Base-by-base conservation (phyloP, 2,329 filamentous ascomycete species). In the Stachybotrys chlorohalonatus region DNA sequence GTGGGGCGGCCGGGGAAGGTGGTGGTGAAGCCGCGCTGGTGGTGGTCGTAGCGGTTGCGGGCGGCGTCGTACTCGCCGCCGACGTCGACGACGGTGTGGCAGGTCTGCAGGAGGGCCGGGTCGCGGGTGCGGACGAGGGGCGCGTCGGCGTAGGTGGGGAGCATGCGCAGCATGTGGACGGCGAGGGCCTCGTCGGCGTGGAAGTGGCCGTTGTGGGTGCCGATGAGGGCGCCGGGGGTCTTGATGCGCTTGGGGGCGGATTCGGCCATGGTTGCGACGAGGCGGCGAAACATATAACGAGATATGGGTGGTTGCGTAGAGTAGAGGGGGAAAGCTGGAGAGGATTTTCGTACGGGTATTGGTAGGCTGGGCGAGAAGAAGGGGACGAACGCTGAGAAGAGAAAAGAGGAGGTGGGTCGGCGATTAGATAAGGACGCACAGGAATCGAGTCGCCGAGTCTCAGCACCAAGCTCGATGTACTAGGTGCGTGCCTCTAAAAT, bases 121-220 rank as follows among this genome's bases (percentile, higher is more conserved):
- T 99, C 91, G 65, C 94, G 89, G 51, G 92, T 96, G 63, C 94
- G 91, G 52, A 96, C 78, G 48, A 99, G 86, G 48, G 79, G 70
- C 31, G 90, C 86, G 62, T 80, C 74, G 54, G 79, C 71, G 77
- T 97, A 99, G 56, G 85, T 75, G 24, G 94, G 93, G 16, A 97
- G 87, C 55, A 88, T 82, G 60, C 91, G 90, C 63, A 99, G 88
- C 79, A 99, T 90, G 78, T 95, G 91, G 60, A 99, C 92, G 56
- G 94, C 94, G 48, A 99, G 84, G 57, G 94, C 93, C 77, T 99
- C 94, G 73, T 99, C 94, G 70, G 94, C 94, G 77, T 99, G 94
- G 81, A 99, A 99, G 78, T 96, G 91, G 63, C 94, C 94, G 75
- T 87, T 96, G 82, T 99, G 94, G 32, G 94, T 99, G 67, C 92